phyloP scores from a whole-genome alignment of 2,329 filamentous ascomycete species.

The Sclerotinia subarctica region DNA sequence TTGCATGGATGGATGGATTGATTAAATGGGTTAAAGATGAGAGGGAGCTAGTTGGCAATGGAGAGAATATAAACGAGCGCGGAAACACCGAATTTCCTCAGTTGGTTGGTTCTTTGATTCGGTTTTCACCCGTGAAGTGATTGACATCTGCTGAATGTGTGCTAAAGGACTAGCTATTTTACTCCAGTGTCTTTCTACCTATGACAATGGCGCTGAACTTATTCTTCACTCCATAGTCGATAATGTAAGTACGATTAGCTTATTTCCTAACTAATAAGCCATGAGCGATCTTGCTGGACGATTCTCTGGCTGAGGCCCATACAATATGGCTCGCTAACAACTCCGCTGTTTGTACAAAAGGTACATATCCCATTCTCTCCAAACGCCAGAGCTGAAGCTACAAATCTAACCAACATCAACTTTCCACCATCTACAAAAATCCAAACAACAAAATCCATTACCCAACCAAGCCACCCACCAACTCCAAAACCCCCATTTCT shows the following conservation, averaged over 20 bases:
- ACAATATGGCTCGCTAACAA: background rate
- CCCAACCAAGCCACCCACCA: background rate
- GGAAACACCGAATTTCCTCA: background rate
- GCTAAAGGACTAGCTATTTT: background rate
- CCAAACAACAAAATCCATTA: background rate
- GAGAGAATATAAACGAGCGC: constrained; percentile 17
- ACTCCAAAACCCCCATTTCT: background rate
- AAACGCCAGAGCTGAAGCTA: background rate
- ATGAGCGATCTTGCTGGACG: background rate
- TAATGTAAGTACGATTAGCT: background rate
- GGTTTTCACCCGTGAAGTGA: background rate
- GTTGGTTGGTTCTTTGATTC: background rate
- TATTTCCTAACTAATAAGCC: background rate
- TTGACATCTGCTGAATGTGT: background rate
- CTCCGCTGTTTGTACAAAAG: background rate
- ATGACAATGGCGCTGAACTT: background rate
- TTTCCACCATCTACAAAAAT: background rate
- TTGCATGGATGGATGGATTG: constrained; percentile 16
- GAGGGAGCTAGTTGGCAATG: background rate
- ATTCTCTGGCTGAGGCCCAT: background rate
- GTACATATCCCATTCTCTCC: background rate
- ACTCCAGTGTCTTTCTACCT: background rate
- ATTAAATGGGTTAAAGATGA: constrained; percentile 3
- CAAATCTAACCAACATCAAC: background rate
- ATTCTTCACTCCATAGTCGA: background rate